Evolutionary conservation across 1,284 basidiomycete species (phyloP), one percentile per base, ranked within the genome.

Genomic region (Trametes versicolor): DNA sequence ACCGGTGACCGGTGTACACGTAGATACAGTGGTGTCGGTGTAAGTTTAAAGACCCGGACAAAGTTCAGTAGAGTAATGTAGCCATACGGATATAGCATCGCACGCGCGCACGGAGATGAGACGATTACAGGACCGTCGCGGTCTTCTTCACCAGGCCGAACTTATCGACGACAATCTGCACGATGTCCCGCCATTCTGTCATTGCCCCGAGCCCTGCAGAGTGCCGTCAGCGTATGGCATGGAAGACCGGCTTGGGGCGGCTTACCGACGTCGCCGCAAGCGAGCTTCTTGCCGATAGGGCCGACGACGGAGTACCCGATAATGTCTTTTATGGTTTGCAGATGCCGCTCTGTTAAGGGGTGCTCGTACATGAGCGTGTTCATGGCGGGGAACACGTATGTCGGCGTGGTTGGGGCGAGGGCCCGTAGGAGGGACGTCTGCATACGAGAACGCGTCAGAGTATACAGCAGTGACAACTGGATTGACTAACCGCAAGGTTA

Each of bases 351-450:
- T 0, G 97, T 99, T 39, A 99, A 82, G n/a, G 96, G 95, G 74
- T 99, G 96, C 68, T 93, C 86, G 75, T 94, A 99, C 97, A 99
- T 99, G 69, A 94, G 82, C 6, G 97, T 99, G 77, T 99, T 99
- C 97, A 99, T 99, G 0, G 98, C 97, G 3, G 97, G 98, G 73
- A 97, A 99, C 36, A 99, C 79, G 71, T 92, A 93, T 19, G 94
- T 95, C 2, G 93, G 92, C 0, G 93, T 97, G 2, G 84, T 84
- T 0, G 94, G 91, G 9, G 91, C 83, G 0, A 98, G 82, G 0
- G 97, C 97, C 19, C 97, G 90, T 64, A 99, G 85, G 10, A 99
- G 82, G 7, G 94, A 96, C 1, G 96, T 97, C 95, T 97, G 66
- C 6, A 50, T 7, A n/a, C 23, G 25, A n/a, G 4, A 23, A 48